Conservation (phyloP, 2,329 filamentous ascomycete species). For the Leptographium flavum region DNA sequence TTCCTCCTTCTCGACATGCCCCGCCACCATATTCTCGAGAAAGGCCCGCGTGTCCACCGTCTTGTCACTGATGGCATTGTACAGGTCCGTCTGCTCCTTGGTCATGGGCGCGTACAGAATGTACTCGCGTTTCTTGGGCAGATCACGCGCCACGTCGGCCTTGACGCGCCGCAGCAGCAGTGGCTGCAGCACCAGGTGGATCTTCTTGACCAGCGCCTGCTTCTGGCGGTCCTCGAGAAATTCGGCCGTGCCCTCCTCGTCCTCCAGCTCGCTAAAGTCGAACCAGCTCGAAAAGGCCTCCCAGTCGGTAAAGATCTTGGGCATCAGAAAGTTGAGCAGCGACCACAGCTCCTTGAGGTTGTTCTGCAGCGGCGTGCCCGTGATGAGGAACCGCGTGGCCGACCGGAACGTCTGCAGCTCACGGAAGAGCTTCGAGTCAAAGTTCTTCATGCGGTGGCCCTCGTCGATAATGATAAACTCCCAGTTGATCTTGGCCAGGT, state of each 20-base stretch:
- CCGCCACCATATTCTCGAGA: conserved; percentile 64
- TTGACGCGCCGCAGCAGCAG: conserved; percentile 81
- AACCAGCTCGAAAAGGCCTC: conserved; percentile 95
- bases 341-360: conserved; percentile 94
- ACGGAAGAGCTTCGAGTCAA: conserved; percentile 81
- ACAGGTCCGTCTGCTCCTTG: conserved; percentile 78
- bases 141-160: conserved; percentile 74
- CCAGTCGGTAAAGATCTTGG: conserved; percentile 83
- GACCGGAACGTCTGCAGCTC: conserved; percentile 81
- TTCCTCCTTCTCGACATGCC: conserved; percentile 22
- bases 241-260: conserved; percentile 64
- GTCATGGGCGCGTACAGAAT: conserved; percentile 90
- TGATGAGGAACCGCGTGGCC: conserved; percentile 81
- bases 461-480: conserved; percentile 98
- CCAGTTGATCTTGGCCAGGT: conserved; percentile 76
- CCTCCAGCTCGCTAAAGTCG: conserved; percentile 83
- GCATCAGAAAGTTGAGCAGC: conserved; percentile 80
- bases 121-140: conserved; percentile 96
- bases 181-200: conserved; percentile 90
- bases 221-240: conserved; percentile 68
- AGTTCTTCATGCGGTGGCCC: conserved; percentile 93
- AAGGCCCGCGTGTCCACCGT: conserved; percentile 54
- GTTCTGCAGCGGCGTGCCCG: conserved; percentile 89
- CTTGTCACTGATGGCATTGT: conserved; percentile 49
- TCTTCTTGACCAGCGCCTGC: conserved; percentile 67